Base-by-base conservation (phyloP, 495 filamentous ascomycete species). In the Hyaloscypha bicolor region DNA sequence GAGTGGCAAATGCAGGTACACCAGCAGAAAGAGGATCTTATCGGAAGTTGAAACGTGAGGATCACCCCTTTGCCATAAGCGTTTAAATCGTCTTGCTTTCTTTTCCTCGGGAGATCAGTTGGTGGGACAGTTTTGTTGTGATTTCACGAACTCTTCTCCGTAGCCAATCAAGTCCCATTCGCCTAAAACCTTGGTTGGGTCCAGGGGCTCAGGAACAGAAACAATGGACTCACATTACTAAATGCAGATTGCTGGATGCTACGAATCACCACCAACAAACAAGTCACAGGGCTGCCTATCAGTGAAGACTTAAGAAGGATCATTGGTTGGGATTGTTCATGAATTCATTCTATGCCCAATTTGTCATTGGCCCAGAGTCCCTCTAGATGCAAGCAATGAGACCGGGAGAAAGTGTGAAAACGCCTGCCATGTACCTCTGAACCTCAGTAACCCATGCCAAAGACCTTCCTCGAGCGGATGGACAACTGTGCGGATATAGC, bases 121-220 rank as follows among this genome's bases (percentile, higher is more conserved):
- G 60, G 45, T 42, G 48, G 57, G 4, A 58, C 48, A 62, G 55
- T 62, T 69, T 1, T 69, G 68, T 70, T 70, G 55, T 70, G 57
- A 69, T 63, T 70, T 69, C 33, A 45, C 33, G n/a, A 39, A 57
- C 22, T 57, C n/a, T 14, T 19, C n/a, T 55, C 53, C 25, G 29
- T 55, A 64, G 32, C 67, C 67, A 69, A 69, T 69, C 58, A 57
- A 25, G 25, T 25, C 25, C 19, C 52, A 16, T 53, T 63, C 48
- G 45, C 25, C 4, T 51, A 30, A 19, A 22, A 2, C 9, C 29
- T 29, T 32, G n/a, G 12, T 58, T 19, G 5, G 0, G 6, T 58
- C 32, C 9, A 60, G 32, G 14, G 56, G 56, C 19, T n/a, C 6
- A 19, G 30, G 35, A 37, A 8, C 12, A 6, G 14, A 62, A 62